Percentiles rank a stretch among this genome's conserved stretches.
These are phyloP conservation scores for Neurospora sp. DNA, from an alignment of 2,329 filamentous ascomycete species.

Conservation along the genomic window DNA sequence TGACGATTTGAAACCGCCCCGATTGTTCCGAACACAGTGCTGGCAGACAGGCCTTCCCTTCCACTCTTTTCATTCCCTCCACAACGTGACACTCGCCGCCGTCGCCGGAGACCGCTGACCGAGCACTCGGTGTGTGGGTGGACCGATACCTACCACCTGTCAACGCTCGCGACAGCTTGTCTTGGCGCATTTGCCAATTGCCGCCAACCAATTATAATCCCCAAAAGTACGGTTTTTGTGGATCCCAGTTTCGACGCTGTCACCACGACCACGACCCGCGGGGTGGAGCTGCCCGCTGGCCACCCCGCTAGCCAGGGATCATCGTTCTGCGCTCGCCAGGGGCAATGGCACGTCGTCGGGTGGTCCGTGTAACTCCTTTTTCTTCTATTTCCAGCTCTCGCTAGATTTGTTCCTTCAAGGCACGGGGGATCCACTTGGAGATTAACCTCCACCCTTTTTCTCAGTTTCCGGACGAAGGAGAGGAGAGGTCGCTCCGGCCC, in stretches of 20 bases:
- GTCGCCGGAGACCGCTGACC: neutral
- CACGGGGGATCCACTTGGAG: neutral
- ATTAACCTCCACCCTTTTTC: neutral
- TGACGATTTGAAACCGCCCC: conserved; percentile 6
- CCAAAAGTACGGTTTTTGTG: neutral
- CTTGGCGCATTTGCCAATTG: neutral
- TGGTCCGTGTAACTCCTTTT: neutral
- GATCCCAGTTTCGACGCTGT: neutral
- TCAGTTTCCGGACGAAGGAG: neutral
- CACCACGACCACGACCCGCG: neutral
- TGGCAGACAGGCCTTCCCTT: neutral
- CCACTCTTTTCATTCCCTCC: neutral
- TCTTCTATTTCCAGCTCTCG: neutral
- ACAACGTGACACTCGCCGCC: neutral
- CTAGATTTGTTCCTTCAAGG: neutral
- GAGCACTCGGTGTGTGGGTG: neutral
- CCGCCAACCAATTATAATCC: neutral
- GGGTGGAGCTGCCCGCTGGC: neutral
- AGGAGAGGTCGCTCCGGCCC: neutral
- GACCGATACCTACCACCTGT: neutral
- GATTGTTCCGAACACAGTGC: conserved; percentile 19
- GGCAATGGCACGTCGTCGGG: neutral
- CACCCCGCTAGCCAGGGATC: neutral
- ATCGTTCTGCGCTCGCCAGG: neutral
- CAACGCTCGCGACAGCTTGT: neutral